Evolutionary conservation across 768 basidiomycete species (phyloP), one percentile per base, ranked within the genome.

Genomic region (Tylopilus subfusipes): DNA sequence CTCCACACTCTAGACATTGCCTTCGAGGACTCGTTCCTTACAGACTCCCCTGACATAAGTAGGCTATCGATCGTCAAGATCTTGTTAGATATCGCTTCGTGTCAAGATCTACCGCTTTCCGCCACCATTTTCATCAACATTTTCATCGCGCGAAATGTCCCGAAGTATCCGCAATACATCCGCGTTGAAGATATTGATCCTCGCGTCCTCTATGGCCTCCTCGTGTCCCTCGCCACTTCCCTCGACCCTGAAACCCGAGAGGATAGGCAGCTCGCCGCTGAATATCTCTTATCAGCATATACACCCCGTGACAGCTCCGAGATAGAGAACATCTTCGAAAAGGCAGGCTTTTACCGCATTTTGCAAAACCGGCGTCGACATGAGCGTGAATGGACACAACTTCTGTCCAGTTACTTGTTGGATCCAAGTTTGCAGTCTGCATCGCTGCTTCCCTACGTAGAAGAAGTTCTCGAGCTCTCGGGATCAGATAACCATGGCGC

Each of bases 71-170:
- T 98, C 59, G 76, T 95, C 64, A 87, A 87, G 62, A 86, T 93
- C 51, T 75, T 98, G 33, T 78, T 94, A 53, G 93, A 98, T 64
- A 84, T 95, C 33, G 60, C 87, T 7, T 75, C 82, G 6, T 67
- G 74, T 48, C 73, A 72, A 22, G 76, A 77, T 46, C 71, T 93
- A 25, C 72, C 82, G 0, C 70, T 81, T 27, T 70, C 78, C 38
- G 93, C 91, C 66, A 73, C 75, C 54, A 93, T 90, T 4, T 90
- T 99, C 69, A 79, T 96, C 47, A 85, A 95, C 65, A 98, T 99
- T 56, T 99, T 99, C 72, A 81, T 98, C 53, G 92, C 97, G 4
- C 87, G 95, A 54, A 99, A 98, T 69, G 83, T 97, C 12, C 93
- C 97, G 0, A 98, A 98, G 73, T 99, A 98, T 72, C 85, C 89